Evolutionary conservation across 2,329 filamentous ascomycete species (phyloP), one percentile per base, ranked within the genome.

Genomic region (Periconia sp.): DNA sequence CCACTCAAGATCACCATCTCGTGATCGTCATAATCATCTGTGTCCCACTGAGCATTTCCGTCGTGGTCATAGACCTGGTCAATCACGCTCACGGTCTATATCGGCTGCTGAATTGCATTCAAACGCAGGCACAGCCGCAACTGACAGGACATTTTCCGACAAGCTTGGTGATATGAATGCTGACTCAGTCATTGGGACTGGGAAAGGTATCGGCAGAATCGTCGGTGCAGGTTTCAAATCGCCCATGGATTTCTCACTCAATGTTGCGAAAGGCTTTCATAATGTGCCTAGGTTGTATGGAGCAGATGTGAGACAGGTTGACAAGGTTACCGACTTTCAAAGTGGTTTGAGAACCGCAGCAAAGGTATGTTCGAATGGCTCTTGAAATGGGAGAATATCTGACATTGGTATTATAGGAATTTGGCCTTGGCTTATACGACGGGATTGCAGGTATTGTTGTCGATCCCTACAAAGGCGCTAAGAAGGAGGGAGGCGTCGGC

Each of bases 231-330:
- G 88, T 4, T 77, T 92, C 46, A 89, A 88, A 56, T 86, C 86
- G 2, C 92, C 91, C 0, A 86, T 94, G 78, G 89, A 95, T 65
- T 87, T 96, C 51, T 89, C 88, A 28, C 72, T 96, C 29, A 88
- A 88, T 1, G 72, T 96, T 25, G 87, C 91, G 0, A 88, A 87
- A 66, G 92, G 92, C 0, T 95, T 96, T 65, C 87, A 92, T 63
- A 96, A 96, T 57, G 86, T 88, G 5, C 91, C 92, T 0, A 86
- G 83, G 54, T 74, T 96, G 1, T 96, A 96, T 63, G 88, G 91
- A 29, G 91, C 95, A 58, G 84, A 89, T 1, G 84, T 96, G 1
- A 80, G 89, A 7, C 86, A 87, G n/a, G 75, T 81, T 1, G 87
- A 90, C 44, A 89, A 89, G 56, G 88, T 96, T 4, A 91, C 88